Conservation (phyloP, 2,329 filamentous ascomycete genomes). For the Pseudogymnoascus sp. region DNA sequence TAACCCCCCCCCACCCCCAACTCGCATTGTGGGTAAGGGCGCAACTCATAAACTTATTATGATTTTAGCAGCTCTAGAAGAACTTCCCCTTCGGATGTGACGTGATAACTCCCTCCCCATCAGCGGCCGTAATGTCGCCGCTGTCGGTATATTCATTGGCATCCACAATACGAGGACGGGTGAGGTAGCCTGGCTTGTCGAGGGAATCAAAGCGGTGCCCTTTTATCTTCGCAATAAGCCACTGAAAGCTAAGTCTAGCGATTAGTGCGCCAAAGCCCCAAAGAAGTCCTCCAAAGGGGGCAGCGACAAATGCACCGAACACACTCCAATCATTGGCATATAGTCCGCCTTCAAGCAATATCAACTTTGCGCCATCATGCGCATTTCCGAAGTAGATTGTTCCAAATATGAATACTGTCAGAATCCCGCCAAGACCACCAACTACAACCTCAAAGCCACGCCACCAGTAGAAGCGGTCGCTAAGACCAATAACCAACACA, state of each 20-base stretch:
- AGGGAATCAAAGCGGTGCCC: conserved; percentile 59
- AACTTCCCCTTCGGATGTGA: conserved; percentile 26
- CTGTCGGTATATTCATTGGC: conserved; percentile 25
- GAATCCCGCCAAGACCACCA: conserved; percentile 67
- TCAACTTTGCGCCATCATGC: conserved; percentile 53
- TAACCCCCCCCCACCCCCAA: neutral
- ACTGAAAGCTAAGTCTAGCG: conserved; percentile 53
- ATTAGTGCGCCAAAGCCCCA: conserved; percentile 59
- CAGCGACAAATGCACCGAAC: conserved; percentile 76
- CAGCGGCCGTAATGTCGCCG: conserved; percentile 18
- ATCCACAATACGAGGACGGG: conserved; percentile 11
- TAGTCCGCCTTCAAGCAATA: conserved; percentile 64
- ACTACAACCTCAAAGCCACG: conserved; percentile 73
- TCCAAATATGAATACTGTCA: conserved; percentile 76
- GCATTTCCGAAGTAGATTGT: conserved; percentile 67
- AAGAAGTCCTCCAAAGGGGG: conserved; percentile 65
- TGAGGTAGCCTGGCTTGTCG: conserved; percentile 42
- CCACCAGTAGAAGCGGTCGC: conserved; percentile 61
- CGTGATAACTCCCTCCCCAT: conserved; percentile 18
- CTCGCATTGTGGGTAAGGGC: neutral
- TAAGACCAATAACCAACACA: conserved; percentile 64
- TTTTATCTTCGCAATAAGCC: conserved; percentile 44
- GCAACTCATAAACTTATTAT: neutral
- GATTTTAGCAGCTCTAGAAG: conserved; percentile 18
- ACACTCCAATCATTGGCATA: conserved; percentile 73